A percentile compares a stretch with the other conserved stretches of the same genome.
phyloP scores from a whole-genome alignment of 345 rosid species.

The Camelina hispida region DNA sequence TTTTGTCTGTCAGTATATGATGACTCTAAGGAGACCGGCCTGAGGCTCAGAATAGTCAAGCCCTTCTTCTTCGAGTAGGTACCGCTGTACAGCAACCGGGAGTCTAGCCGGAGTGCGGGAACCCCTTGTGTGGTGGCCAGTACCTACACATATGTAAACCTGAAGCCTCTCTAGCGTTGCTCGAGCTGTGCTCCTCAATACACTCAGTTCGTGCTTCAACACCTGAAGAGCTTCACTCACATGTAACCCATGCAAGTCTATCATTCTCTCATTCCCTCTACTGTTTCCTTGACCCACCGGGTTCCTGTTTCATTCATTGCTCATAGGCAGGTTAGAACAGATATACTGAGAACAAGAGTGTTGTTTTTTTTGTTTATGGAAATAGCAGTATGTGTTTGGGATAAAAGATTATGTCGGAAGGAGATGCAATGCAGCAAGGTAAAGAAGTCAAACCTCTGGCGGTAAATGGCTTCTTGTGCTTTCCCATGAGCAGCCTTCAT shows the following conservation, averaged over 20 bases:
- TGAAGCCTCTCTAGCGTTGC: conserved; percentile 86
- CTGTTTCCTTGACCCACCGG: conserved; percentile 64
- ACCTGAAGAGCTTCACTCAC: conserved; percentile 85
- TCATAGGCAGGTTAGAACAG: conserved; percentile 35
- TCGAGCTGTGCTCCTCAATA: conserved; percentile 70
- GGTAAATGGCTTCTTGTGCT: conserved; percentile 95
- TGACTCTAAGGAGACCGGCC: conserved; percentile 92
- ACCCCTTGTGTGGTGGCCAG: conserved; percentile 96
- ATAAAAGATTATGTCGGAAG: conserved; percentile 6
- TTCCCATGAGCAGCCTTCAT: conserved; percentile 98
- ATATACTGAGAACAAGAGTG: not conserved
- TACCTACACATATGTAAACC: conserved; percentile 91
- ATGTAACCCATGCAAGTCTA: conserved; percentile 96
- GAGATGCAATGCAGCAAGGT: conserved; percentile 1
- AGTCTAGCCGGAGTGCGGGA: conserved; percentile 91
- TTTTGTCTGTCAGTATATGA: conserved; percentile 60
- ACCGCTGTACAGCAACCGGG: conserved; percentile 87
- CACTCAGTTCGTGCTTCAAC: conserved; percentile 82
- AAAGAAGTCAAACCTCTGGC: conserved; percentile 73
- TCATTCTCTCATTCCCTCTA: conserved; percentile 88
- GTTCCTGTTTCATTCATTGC: conserved; percentile 59
- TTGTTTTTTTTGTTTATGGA: not conserved
- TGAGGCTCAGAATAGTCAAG: conserved; percentile 89
- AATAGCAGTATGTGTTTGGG: not conserved
- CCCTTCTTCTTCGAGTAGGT: conserved; percentile 91